Conservation (phyloP, 495 filamentous ascomycete species). For the Xylaria flabelliformis region DNA sequence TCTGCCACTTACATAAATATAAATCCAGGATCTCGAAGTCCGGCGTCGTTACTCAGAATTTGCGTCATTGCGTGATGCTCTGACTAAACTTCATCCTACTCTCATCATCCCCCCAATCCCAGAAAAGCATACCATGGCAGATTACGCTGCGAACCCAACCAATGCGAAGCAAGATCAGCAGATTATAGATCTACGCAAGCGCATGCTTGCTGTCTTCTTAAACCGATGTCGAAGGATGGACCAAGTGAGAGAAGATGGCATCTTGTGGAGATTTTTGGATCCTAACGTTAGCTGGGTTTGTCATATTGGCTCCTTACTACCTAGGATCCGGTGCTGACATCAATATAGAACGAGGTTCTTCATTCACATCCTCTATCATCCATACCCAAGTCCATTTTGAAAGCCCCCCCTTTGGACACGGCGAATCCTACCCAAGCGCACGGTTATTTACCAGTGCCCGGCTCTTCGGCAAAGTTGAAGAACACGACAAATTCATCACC, state of each 20-base stretch:
- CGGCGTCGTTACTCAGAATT: slow-evolving; percentile 96
- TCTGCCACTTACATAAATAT: slow-evolving; percentile 31
- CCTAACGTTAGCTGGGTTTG: slow-evolving; percentile 98
- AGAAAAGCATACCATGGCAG: slow-evolving; percentile 97
- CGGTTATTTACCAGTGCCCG: slow-evolving; percentile 83
- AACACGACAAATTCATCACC: slow-evolving; percentile 54
- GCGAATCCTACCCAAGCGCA: slow-evolving; percentile 91
- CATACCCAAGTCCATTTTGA: slow-evolving; percentile 91
- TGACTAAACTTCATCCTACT: slow-evolving; percentile 90
- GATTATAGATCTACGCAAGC: slow-evolving; percentile 94
- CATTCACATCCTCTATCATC: slow-evolving; percentile 87
- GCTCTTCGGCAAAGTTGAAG: slow-evolving; percentile 84
- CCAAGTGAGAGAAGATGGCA: slow-evolving; percentile 89
- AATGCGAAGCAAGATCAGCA: slow-evolving; percentile 96
- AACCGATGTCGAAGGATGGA: slow-evolving; percentile 94
- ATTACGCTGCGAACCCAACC: slow-evolving; percentile 96
- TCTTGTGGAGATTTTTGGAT: slow-evolving; percentile 97
- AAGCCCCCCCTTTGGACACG: slow-evolving; percentile 90
- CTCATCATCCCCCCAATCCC: slow-evolving; percentile 95
- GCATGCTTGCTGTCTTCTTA: slow-evolving; percentile 93
- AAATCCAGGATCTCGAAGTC: slow-evolving; percentile 84
- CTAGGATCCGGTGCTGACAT: slow-evolving; percentile 41
- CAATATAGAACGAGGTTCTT: slow-evolving; percentile 82
- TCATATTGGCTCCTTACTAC: slow-evolving; percentile 4
- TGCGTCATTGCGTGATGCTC: slow-evolving; percentile 84